Evolutionary conservation across 805 yeast species (phyloP), one percentile per base, ranked within the genome.

Genomic region (Priceomyces fermenticarens): DNA sequence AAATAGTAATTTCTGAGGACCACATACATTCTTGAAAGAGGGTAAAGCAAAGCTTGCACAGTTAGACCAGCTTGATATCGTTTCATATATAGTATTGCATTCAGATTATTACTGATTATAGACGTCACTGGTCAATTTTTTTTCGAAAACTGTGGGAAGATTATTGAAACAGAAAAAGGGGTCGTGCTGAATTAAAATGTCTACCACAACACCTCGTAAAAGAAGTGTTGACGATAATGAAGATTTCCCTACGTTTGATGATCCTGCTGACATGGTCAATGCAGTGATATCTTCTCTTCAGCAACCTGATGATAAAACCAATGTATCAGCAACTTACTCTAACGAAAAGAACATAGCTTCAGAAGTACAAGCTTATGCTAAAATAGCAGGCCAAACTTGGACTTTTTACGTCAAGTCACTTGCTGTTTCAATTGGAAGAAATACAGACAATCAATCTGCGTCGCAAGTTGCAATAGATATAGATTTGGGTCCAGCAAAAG

Each of bases 291-390:
- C 86, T 16, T 73, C 79, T 9, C 70, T 93, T 41, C 73, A 78
- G 10, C 68, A 74, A 10, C 97, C 98, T 0, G 81, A 81, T 17
- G 86, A 85, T 32, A 62, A 57, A 38, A 88, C 96, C 1, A 78
- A 78, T 47, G 98, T 90, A 4, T 78, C 95, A 10, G 68, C 67
- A 35, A 75, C 68, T 17, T 87, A 78, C 58, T 80, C 91, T 41
- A 93, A 93, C 61, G 88, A 82, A 38, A 78, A 80, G 45, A 85
- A 79, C 48, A 55, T 65, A 44, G 80, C 78, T 46, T 73, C 78
- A 38, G 96, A 90, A 59, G 90, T 93, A n/a, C 96, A 90, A 65
- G 99, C 99, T 0, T 93, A 91, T 62, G 99, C 97, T 28, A 93
- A 93, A 62, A 83, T 93, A 36, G 90, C 97, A 0, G 99, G 99